Percentiles rank a stretch among this genome's conserved stretches.
Evolutionary conservation across 2,329 filamentous ascomycete genomes (phyloP).

Genomic region (Colletotrichum magnum): DNA sequence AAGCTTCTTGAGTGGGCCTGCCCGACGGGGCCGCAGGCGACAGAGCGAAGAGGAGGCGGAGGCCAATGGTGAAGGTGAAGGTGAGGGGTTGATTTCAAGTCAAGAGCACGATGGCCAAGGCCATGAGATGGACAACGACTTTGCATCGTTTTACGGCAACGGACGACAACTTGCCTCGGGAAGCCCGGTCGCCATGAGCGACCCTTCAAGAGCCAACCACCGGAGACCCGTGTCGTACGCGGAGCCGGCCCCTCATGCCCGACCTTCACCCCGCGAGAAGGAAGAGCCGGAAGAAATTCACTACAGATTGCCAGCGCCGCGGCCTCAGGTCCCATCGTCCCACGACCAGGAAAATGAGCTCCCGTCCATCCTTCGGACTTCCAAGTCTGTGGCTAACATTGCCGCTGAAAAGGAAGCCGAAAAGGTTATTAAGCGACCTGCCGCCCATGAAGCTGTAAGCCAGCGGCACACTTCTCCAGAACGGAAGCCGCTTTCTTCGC

Average conservation of each 20-base stretch:
- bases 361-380: slow-evolving; percentile 76
- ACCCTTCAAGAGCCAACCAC: slow-evolving; percentile 58
- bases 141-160: slow-evolving; percentile 61
- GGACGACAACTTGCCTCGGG: slow-evolving; percentile 68
- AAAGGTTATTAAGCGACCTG: slow-evolving; percentile 66
- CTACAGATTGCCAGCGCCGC: slow-evolving; percentile 70
- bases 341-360: slow-evolving; percentile 90
- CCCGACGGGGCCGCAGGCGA: slow-evolving; percentile 78
- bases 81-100: slow-evolving; percentile 55
- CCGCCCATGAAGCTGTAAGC: slow-evolving; percentile 59
- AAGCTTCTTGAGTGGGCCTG: slow-evolving; percentile 84
- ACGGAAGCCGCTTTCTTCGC: slow-evolving; percentile 66
- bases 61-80: slow-evolving; percentile 58
- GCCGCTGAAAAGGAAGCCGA: slow-evolving; percentile 69
- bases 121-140: slow-evolving; percentile 54
- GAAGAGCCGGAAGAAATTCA: slow-evolving; percentile 58
- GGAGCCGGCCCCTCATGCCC: slow-evolving; percentile 52
- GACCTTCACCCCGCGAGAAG: slow-evolving; percentile 49
- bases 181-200: slow-evolving; percentile 68
- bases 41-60: slow-evolving; percentile 77
- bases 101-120: slow-evolving; percentile 60
- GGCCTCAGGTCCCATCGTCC: slow-evolving; percentile 70
- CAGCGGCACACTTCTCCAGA: slow-evolving; percentile 64
- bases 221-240: slow-evolving; percentile 56
- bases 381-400: slow-evolving; percentile 68